Percentiles rank a stretch among this genome's conserved stretches.
Conservation (phyloP, 176 grass and related monocot species). For the Zea luxurians region DNA sequence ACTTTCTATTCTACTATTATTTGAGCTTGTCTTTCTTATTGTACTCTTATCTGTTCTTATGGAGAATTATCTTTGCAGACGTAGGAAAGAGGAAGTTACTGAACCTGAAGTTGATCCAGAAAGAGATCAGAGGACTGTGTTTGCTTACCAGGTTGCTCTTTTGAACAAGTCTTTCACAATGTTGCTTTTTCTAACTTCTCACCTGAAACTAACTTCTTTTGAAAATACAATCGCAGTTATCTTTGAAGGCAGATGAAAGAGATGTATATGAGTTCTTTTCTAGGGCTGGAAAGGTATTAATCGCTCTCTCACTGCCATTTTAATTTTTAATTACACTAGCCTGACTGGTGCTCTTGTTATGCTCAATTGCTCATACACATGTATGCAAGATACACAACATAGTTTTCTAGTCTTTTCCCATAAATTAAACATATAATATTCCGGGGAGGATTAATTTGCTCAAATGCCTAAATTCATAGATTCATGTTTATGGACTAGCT, state of each 20-base stretch:
- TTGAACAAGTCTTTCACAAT: conserved; percentile 14
- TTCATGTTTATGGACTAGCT: conserved; percentile 3
- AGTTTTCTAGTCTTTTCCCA: not conserved
- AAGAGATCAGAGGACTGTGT: conserved; percentile 99
- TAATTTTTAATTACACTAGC: conserved; percentile 8
- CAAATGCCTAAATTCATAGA: not conserved
- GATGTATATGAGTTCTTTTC: conserved; percentile 98
- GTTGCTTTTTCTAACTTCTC: not conserved
- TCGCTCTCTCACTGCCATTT: not conserved
- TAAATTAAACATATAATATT: not conserved
- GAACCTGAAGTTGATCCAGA: conserved; percentile 94
- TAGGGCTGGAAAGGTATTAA: conserved; percentile 82
- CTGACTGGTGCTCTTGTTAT: conserved; percentile 6
- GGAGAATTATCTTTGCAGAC: conserved; percentile 49
- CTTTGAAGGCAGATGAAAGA: conserved; percentile 96
- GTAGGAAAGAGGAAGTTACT: conserved; percentile 72
- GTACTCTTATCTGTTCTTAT: conserved; percentile 11
- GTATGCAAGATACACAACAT: not conserved
- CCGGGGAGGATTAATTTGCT: not conserved
- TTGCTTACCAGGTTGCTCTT: conserved; percentile 84
- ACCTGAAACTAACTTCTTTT: conserved; percentile 29
- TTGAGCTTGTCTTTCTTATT: conserved; percentile 7
- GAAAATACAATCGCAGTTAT: conserved; percentile 53
- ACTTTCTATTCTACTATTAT: conserved; percentile 8
- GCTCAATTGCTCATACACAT: not conserved